Evolutionary conservation across 2,329 filamentous ascomycete species (phyloP).

Genomic region (Penicillium sp.): DNA sequence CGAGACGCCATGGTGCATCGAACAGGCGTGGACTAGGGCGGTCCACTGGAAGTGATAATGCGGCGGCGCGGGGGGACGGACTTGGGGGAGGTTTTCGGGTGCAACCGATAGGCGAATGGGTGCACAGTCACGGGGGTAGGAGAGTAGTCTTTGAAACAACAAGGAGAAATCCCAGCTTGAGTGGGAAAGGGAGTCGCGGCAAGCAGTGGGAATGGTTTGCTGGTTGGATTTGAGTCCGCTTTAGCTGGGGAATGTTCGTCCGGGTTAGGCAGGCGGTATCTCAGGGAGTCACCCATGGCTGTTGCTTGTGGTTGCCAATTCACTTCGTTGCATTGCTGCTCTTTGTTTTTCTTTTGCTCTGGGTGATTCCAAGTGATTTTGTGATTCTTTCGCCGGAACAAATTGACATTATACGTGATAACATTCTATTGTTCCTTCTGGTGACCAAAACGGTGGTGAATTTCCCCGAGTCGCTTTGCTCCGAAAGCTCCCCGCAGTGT

Average conservation of each 20-base stretch:
- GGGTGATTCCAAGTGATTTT: no score
- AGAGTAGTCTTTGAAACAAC: not conserved
- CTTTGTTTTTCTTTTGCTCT: not conserved
- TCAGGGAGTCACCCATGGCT: not conserved
- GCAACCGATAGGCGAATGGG: slow-evolving; percentile 4
- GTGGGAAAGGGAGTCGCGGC: slow-evolving; percentile 18
- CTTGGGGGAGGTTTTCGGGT: slow-evolving; percentile 10
- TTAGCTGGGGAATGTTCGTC: not conserved
- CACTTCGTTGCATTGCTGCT: no score
- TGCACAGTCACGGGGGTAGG: slow-evolving; percentile 10
- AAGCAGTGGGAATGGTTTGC: slow-evolving; percentile 11
- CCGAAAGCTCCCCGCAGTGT: no score
- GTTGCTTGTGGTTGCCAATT: no score
- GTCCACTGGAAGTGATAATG: slow-evolving; percentile 25
- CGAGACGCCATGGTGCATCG: slow-evolving; percentile 76
- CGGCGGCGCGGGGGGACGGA: slow-evolving; percentile 18
- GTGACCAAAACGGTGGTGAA: no score
- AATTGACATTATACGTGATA: no score
- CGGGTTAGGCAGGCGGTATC: slow-evolving; percentile 26
- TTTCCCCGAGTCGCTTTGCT: no score
- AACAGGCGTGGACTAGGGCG: slow-evolving; percentile 26
- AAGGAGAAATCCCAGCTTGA: slow-evolving; percentile 4
- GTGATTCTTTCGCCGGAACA: no score
- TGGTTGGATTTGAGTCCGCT: not conserved
- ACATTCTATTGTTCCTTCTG: no score